Evolutionary conservation across 2,329 filamentous ascomycete species (phyloP), one percentile per base, ranked within the genome.

Genomic region (Talaromyces sp.): DNA sequence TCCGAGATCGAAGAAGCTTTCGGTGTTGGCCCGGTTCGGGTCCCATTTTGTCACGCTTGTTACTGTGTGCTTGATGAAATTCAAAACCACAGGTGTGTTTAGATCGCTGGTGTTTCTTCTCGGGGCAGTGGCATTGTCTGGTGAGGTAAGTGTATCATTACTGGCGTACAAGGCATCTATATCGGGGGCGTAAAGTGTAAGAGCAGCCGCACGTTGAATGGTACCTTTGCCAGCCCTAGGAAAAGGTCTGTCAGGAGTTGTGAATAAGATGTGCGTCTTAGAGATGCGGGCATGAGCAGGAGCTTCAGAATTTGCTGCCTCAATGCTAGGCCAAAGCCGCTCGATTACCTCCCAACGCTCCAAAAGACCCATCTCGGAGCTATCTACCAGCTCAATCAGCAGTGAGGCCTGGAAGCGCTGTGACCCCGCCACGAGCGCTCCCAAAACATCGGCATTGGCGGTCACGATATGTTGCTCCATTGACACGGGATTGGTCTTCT

Each of bases 321-420:
- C 31, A 27, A 63, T 41, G 8, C 24, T 41, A 11, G 57, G 57
- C 72, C 74, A 75, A 19, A 78, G 45, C 6, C 67, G 62, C 22
- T 74, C 71, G 27, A 74, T 72, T 1, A 69, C 41, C 2, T 60
- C 65, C 1, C 66, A 66, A 16, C 62, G 63, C 10, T 73, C 68
- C 22, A 2, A 22, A 22, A 22, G 22, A 10, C 47, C 66, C 31
- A 66, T 2, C 52, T 16, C 22, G 22, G 52, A 33, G 16, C 52
- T 56, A 11, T 22, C 22, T 22, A 22, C 22, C 22, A 67, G 60
- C 33, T 73, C 70, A 1, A 75, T 52, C 0, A 74, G 50, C 1
- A 75, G 65, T 3, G 68, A 70, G 0, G 73, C 72, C 54, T 73
- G 69, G 35, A 71, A 73, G 4, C 68, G 67, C 52, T 66, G 67